These are phyloP conservation scores for Cladochytrium replicatum DNA, from an alignment of 192 early-diverging fungal genomes.

Conservation along the genomic window DNA sequence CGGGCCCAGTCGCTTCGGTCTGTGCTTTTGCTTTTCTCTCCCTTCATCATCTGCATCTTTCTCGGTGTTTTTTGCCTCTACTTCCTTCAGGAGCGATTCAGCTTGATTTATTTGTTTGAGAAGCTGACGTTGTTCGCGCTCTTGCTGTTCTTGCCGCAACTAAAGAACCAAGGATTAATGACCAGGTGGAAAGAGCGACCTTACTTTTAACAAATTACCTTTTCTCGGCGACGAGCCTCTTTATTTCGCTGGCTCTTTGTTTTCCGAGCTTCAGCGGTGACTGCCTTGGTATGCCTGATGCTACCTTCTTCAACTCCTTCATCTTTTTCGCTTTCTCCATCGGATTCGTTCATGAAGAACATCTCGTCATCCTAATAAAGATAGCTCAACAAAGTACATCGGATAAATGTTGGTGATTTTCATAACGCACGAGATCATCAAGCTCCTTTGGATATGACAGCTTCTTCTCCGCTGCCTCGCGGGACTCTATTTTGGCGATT, in stretches of 20 bases:
- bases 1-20: slow-evolving; percentile 17
- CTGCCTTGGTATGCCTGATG: neutral
- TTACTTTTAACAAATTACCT: neutral
- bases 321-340: slow-evolving; percentile 21
- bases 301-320: slow-evolving; percentile 17
- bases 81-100: slow-evolving; percentile 12
- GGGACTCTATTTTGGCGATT: slow-evolving; percentile 18
- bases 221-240: slow-evolving; percentile 1
- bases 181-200: too few relatives aligned
- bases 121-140: slow-evolving; percentile 7
- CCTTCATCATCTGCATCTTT: slow-evolving; percentile 25
- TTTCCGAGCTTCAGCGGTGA: slow-evolving; percentile 10
- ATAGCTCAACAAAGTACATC: neutral
- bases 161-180: too few relatives aligned
- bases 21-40: neutral
- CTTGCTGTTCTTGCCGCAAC: slow-evolving; percentile 17
- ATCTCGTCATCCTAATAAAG: slow-evolving; percentile 29
- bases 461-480: slow-evolving; percentile 17
- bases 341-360: slow-evolving; percentile 28
- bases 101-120: slow-evolving; percentile 12
- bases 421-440: slow-evolving; percentile 20
- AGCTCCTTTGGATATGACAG: slow-evolving; percentile 40
- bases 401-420: slow-evolving; percentile 2
- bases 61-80: slow-evolving; percentile 10
- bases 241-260: slow-evolving; percentile 23